Evolutionary conservation across 345 rosid species (phyloP), one percentile per base, ranked within the genome.

Genomic region (Clarkia xantiana): DNA sequence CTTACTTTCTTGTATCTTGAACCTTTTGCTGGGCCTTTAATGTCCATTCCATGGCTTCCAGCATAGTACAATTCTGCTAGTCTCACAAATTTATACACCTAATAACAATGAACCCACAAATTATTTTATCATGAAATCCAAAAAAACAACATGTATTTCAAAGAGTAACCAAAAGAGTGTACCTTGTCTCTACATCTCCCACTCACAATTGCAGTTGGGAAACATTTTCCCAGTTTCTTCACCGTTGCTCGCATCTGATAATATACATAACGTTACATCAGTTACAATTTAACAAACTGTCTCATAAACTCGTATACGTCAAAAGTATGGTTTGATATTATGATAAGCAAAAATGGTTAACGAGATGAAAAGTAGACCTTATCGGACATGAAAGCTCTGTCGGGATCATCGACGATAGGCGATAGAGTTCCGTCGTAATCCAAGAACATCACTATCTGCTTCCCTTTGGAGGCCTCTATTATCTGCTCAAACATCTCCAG

Each of bases 31-130:
- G 98, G 98, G 11, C 96, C 96, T 70, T 68, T 81, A 42, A 91
- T 91, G 94, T 91, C 98, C 98, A 91, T 91, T 41, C 98, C 98
- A 67, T 91, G 98, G 69, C 98, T 91, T n/a, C 98, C 98, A 3
- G 98, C 96, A 48, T 91, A 91, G 72, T 91, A 91, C 55, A 86
- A 71, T 67, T 76, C 98, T 11, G 84, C 76, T 59, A 91, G 23
- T 56, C 72, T 76, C 46, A 91, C 98, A 65, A 91, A 86, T 11
- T 76, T 76, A 60, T 79, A 84, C 14, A 91, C 94, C 97, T 89
- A 54, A 42, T 49, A n/a, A 17, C 19, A 8, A 14, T 14, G 6
- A 44, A 20, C 2, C 6, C 47, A 44, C 18, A 5, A 44, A 14
- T 14, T 11, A 10, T 2, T 4, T 14, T 6, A 16, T 8, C 22